Conservation (phyloP, 805 yeast genomes). For the Candida sanyiensis region DNA sequence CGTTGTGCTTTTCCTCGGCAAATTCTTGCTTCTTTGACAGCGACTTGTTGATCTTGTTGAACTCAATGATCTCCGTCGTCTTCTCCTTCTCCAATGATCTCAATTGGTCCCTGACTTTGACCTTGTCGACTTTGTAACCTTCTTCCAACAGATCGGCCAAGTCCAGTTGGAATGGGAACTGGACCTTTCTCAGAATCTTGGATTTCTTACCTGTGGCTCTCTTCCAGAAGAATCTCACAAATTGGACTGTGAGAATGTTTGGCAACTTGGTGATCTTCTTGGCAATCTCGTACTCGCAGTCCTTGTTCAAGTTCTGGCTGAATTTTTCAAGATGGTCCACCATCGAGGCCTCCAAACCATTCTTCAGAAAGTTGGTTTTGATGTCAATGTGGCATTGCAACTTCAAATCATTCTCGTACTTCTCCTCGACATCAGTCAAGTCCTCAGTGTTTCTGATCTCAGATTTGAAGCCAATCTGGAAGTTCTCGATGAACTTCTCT, state of each 20-base stretch:
- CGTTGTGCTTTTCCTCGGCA: conserved; percentile 42
- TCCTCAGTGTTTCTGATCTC: conserved; percentile 56
- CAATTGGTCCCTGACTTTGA: conserved; percentile 68
- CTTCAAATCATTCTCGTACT: conserved; percentile 59
- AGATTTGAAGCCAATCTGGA: conserved; percentile 61
- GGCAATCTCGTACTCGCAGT: conserved; percentile 63
- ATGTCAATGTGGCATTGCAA: conserved; percentile 85
- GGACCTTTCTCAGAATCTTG: conserved; percentile 88
- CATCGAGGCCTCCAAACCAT: conserved; percentile 72
- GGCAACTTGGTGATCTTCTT: conserved; percentile 72
- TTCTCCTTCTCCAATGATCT: conserved; percentile 71
- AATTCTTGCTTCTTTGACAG: conserved; percentile 47
- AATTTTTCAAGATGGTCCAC: conserved; percentile 73
- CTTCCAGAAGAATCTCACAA: conserved; percentile 94
- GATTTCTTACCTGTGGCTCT: conserved; percentile 86
- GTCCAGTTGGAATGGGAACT: conserved; percentile 91
- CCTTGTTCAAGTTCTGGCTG: conserved; percentile 60
- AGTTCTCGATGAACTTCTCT: conserved; percentile 46
- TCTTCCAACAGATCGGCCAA: conserved; percentile 79
- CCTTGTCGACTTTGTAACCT: conserved; percentile 60
- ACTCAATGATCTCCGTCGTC: conserved; percentile 65
- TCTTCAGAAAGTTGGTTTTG: conserved; percentile 79
- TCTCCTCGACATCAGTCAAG: conserved; percentile 42
- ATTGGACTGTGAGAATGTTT: conserved; percentile 81
- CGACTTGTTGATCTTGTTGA: conserved; percentile 48